These are phyloP conservation scores for Leccinum variicolor DNA, from an alignment of 768 basidiomycete genomes.

Conservation along the genomic window DNA sequence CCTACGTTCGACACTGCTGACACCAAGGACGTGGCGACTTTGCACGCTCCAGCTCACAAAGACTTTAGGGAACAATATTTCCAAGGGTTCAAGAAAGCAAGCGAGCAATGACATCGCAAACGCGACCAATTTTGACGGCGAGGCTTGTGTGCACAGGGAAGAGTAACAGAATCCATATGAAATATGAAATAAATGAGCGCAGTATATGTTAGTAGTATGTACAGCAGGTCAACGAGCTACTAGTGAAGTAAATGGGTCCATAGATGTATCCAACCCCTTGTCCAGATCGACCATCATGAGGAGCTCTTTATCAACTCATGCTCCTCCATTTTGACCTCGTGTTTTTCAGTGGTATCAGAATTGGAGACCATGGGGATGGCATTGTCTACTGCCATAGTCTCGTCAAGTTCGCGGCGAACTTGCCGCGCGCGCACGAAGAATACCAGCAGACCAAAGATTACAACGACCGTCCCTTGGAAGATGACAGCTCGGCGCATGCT, in stretches of 20 bases:
- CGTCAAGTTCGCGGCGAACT: slow-evolving; percentile 59
- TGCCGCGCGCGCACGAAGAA: slow-evolving; percentile 61
- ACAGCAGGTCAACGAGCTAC: not conserved
- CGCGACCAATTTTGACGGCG: too few species aligned
- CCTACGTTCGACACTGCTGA: slow-evolving; percentile 49
- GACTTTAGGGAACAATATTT: slow-evolving; percentile 90
- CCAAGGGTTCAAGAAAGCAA: slow-evolving; percentile 63
- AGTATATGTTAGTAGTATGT: not conserved
- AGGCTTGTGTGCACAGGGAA: not conserved
- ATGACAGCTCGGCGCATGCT: slow-evolving; percentile 71
- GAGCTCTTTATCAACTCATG: not conserved
- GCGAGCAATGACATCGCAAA: slow-evolving; percentile 2
- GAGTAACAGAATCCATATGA: not conserved
- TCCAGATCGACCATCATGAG: not conserved
- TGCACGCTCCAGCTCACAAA: slow-evolving; percentile 76
- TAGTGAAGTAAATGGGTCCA: not conserved
- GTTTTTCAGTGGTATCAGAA: not conserved
- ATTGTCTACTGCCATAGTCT: slow-evolving; percentile 37
- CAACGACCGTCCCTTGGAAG: slow-evolving; percentile 55
- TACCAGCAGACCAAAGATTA: slow-evolving; percentile 37
- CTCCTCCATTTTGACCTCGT: not conserved
- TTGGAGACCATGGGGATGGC: not conserved
- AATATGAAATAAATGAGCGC: not conserved
- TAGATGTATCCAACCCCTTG: not conserved
- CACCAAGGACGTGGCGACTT: slow-evolving; percentile 6